Evolutionary conservation across 331 rosid species (phyloP).

Genomic region (Acacia concinna): DNA sequence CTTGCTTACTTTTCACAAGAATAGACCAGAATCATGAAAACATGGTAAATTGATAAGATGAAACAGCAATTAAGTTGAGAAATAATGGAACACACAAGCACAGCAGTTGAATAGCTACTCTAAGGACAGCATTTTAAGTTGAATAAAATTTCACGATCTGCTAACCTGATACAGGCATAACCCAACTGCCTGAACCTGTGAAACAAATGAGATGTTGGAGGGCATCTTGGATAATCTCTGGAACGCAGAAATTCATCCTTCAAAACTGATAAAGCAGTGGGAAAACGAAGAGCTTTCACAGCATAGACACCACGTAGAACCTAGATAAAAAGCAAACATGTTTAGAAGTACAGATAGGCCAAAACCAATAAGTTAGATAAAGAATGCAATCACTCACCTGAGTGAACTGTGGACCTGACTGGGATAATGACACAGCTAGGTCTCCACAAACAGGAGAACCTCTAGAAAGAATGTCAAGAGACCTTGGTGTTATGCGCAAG

Average conservation of each 20-base stretch:
- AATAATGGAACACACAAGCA: background rate
- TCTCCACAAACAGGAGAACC: conserved; percentile 99
- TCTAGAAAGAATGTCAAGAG: conserved; percentile 91
- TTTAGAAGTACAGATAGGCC: conserved; percentile 37
- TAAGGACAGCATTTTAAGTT: conserved; percentile 13
- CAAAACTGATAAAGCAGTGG: conserved; percentile 84
- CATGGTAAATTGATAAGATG: background rate
- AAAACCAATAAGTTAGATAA: conserved; percentile 20
- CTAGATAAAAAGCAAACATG: conserved; percentile 45
- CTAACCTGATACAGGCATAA: conserved; percentile 91
- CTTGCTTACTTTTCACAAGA: conserved; percentile 13
- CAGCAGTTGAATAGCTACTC: conserved; percentile 3
- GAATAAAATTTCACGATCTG: conserved; percentile 28
- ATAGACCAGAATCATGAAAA: background rate
- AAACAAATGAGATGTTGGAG: conserved; percentile 92
- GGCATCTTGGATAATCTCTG: conserved; percentile 98
- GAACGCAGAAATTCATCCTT: conserved; percentile 94
- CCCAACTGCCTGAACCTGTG: conserved; percentile 93
- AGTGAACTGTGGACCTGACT: conserved; percentile 97
- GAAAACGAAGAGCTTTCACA: conserved; percentile 83
- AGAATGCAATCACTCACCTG: conserved; percentile 60
- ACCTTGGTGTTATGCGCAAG: conserved; percentile 94
- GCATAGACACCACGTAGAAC: conserved; percentile 93
- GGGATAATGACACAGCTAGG: conserved; percentile 95
- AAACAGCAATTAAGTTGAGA: background rate